Evolutionary conservation across 2,329 filamentous ascomycete species (phyloP).

Genomic region (Bipolaris gigantea): DNA sequence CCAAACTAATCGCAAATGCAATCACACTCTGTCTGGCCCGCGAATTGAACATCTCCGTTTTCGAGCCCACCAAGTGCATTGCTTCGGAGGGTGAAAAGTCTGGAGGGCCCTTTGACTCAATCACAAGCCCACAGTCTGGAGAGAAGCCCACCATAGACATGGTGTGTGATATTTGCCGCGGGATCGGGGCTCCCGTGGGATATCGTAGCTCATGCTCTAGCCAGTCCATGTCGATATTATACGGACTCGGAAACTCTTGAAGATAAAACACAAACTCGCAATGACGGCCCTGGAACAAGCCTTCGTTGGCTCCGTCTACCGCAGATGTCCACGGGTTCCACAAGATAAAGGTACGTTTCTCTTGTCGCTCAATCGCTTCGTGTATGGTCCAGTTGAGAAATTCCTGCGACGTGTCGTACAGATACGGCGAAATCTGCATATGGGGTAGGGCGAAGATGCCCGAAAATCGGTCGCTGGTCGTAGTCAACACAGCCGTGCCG

Average conservation of each 20-base stretch:
- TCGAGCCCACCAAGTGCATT: constrained; percentile 59
- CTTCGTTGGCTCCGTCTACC: constrained; percentile 58
- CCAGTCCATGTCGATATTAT: constrained; percentile 47
- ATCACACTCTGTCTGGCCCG: constrained; percentile 57
- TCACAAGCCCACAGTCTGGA: constrained; percentile 67
- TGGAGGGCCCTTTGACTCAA: constrained; percentile 63
- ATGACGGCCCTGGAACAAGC: constrained; percentile 68
- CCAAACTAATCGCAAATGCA: constrained; percentile 54
- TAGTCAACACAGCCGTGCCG: constrained; percentile 79
- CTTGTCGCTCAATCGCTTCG: constrained; percentile 66
- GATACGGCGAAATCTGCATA: constrained; percentile 63
- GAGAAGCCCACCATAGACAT: constrained; percentile 66
- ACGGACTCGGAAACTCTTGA: constrained; percentile 58
- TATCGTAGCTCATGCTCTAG: constrained; percentile 63
- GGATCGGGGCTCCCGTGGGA: constrained; percentile 60
- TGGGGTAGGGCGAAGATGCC: constrained; percentile 90
- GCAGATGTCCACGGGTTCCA: constrained; percentile 76
- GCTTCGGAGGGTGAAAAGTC: constrained; percentile 55
- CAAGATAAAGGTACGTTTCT: constrained; percentile 56
- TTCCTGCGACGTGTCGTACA: constrained; percentile 52
- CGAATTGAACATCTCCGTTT: constrained; percentile 59
- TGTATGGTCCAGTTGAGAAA: constrained; percentile 75
- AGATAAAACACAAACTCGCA: constrained; percentile 90
- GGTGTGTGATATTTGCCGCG: constrained; percentile 54
- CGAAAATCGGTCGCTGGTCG: constrained; percentile 84